These are phyloP conservation scores for Colletotrichum sublineola DNA, from an alignment of 2,329 filamentous ascomycete species.

Conservation along the genomic window DNA sequence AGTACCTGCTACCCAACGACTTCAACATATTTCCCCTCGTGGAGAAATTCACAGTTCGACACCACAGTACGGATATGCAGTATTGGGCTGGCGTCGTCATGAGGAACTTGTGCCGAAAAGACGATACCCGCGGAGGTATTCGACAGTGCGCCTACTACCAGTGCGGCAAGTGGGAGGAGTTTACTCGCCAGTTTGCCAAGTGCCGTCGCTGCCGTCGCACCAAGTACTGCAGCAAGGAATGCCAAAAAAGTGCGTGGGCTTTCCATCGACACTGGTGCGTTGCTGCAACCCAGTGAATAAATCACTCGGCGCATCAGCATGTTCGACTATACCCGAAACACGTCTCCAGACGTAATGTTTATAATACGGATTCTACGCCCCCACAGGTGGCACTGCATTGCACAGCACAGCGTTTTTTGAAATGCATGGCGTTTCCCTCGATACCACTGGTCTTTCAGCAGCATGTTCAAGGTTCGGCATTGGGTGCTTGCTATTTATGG, in stretches of 20 bases:
- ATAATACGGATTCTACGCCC: constrained; percentile 41
- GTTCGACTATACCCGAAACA: constrained; percentile 31
- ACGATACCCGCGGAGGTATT: constrained; percentile 93
- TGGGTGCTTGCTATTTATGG: constrained; percentile 40
- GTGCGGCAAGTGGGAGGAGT: constrained; percentile 99
- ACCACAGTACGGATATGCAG: constrained; percentile 97
- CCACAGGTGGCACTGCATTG: constrained; percentile 54
- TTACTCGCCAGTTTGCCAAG: constrained; percentile 96
- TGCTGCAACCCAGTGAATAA: constrained; percentile 70
- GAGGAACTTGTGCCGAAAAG: constrained; percentile 98
- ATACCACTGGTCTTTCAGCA: constrained; percentile 55
- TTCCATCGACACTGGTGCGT: constrained; percentile 99
- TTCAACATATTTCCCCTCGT: constrained; percentile 99
- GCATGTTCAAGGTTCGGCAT: constrained; percentile 41
- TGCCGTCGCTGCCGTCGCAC: constrained; percentile 95
- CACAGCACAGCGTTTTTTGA: constrained; percentile 57
- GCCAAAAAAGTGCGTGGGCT: constrained; percentile 98
- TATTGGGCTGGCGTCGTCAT: constrained; percentile 99
- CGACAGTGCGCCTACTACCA: constrained; percentile 98
- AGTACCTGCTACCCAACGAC: constrained; percentile 92
- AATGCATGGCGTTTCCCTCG: constrained; percentile 58
- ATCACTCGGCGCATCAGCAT: constrained; percentile 38
- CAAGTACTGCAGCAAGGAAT: constrained; percentile 99
- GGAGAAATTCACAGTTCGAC: constrained; percentile 96
- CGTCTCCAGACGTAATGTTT: constrained; percentile 37